Conservation (phyloP, 1,284 basidiomycete genomes). For the Boletus smithii region DNA sequence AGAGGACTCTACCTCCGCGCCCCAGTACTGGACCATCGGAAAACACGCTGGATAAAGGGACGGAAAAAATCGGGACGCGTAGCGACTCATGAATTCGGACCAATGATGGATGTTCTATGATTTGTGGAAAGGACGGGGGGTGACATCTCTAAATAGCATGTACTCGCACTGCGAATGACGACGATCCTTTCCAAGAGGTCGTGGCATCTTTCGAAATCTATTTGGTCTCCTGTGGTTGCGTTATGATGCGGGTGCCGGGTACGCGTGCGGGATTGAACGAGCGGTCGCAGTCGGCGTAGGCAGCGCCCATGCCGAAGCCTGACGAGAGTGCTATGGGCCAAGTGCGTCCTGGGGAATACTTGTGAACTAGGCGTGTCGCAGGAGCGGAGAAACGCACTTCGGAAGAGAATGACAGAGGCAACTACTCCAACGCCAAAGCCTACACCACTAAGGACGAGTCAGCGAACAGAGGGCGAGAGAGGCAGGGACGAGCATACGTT, state of each 20-base stretch:
- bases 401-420: constrained; percentile 92
- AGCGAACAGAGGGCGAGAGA: constrained; percentile 2
- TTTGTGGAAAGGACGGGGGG: constrained; percentile 4
- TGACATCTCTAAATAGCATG: constrained; percentile 14
- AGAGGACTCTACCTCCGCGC: constrained; percentile 36
- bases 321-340: constrained; percentile 95
- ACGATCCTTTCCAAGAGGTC: background rate
- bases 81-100: constrained; percentile 4
- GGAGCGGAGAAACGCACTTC: constrained; percentile 61
- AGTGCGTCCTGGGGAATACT: constrained; percentile 69
- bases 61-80: constrained; percentile 22
- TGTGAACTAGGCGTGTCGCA: constrained; percentile 9
- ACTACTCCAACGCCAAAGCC: constrained; percentile 95
- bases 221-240: constrained; percentile 30
- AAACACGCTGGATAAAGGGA: background rate
- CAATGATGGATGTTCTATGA: constrained; percentile 13
- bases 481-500: constrained; percentile 50
- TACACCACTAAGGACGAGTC: constrained; percentile 66
- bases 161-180: constrained; percentile 10
- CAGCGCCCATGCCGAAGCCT: constrained; percentile 85
- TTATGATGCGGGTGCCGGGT: constrained; percentile 81
- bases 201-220: constrained; percentile 16
- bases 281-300: constrained; percentile 95
- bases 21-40: constrained; percentile 2
- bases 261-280: constrained; percentile 94